Conservation (phyloP, 805 yeast genomes). For the Naumovozyma castellii region DNA sequence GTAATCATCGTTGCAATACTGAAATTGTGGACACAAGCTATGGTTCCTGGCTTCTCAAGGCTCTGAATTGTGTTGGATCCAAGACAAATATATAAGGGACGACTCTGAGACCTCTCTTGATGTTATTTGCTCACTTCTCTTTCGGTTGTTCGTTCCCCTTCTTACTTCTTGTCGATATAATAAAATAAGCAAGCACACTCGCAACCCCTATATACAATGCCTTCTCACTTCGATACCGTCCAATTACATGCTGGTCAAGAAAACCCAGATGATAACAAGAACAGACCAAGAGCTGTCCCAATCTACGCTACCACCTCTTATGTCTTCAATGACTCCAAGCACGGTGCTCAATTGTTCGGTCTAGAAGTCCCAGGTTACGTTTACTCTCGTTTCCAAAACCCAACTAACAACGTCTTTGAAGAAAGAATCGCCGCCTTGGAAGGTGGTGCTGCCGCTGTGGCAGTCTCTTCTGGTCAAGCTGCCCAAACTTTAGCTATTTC, state of each 20-base stretch:
- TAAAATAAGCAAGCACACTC: no score
- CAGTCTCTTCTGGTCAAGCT: conserved; percentile 92
- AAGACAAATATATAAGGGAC: no score
- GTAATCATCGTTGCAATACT: no score
- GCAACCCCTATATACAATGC: no score
- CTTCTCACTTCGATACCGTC: conserved; percentile 75
- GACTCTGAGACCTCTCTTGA: no score
- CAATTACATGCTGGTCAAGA: conserved; percentile 94
- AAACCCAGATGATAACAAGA: conserved; percentile 47
- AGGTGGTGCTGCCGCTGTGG: conserved; percentile 84
- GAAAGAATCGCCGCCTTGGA: conserved; percentile 88
- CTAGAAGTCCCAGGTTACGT: conserved; percentile 76
- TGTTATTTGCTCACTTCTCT: no score
- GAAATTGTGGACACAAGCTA: no score
- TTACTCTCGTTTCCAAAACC: conserved; percentile 86
- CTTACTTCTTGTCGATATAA: no score
- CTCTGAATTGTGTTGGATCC: no score
- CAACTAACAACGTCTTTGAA: conserved; percentile 87
- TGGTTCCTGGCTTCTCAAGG: no score
- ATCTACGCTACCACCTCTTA: conserved; percentile 87
- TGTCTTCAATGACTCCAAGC: conserved; percentile 77
- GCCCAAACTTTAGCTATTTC: conserved; percentile 83
- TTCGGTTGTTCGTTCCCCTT: no score
- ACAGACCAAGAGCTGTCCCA: conserved; percentile 82
- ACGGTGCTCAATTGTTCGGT: conserved; percentile 87